Conservation (phyloP, 441 rosid species). For the Brassica balearica region DNA sequence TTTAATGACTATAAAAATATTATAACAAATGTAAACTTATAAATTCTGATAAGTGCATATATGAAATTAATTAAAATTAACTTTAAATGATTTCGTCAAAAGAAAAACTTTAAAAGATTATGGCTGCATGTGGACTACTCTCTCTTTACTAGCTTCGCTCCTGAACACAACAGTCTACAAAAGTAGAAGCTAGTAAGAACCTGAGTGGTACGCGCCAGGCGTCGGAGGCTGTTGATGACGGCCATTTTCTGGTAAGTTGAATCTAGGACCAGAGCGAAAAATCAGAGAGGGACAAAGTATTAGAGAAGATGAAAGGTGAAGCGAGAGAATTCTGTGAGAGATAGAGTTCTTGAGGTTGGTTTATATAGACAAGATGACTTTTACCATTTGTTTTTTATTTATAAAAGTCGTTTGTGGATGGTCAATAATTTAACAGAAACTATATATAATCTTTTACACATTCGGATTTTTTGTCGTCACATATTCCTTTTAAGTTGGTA, state of each 20-base stretch:
- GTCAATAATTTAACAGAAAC: no score
- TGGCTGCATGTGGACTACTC: not conserved
- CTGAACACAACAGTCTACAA: not conserved
- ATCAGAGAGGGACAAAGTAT: not conserved
- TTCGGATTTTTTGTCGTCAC: no score
- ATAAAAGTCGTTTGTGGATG: no score
- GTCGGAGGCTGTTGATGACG: conserved; percentile 49
- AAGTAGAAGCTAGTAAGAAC: conserved; percentile 26
- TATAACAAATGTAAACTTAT: not conserved
- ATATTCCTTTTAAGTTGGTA: no score
- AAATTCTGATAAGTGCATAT: not conserved
- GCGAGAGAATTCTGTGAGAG: not conserved
- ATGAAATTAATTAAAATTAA: no score
- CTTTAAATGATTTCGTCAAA: no score
- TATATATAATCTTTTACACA: no score
- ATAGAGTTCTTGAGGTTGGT: not conserved
- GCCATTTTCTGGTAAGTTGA: conserved; percentile 27
- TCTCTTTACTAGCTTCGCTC: not conserved
- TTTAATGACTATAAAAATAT: not conserved
- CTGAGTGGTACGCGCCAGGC: conserved; percentile 54
- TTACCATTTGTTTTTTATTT: no score
- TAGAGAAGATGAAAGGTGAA: not conserved
- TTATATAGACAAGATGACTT: not conserved
- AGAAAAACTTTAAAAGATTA: not conserved
- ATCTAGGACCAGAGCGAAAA: not conserved